These are phyloP conservation scores for Auricularia cornea DNA, from an alignment of 768 basidiomycete species.

Conservation along the genomic window DNA sequence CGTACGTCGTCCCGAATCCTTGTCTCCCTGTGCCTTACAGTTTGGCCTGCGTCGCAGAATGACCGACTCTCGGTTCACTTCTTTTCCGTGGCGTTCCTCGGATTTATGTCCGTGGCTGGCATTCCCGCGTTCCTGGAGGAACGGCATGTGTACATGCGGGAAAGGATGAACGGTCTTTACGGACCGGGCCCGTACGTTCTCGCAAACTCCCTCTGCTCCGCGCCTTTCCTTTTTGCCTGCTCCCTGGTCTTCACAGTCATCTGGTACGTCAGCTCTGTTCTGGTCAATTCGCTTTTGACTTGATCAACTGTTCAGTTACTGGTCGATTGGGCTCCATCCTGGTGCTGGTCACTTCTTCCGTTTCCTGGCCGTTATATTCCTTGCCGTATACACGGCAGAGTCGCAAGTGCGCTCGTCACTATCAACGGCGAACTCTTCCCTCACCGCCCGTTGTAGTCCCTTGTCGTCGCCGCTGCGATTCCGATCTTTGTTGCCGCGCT, in stretches of 20 bases:
- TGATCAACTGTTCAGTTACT: constrained; percentile 14
- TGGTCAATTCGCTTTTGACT: constrained; percentile 12
- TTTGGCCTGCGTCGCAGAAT: constrained; percentile 13
- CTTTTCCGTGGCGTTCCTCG: constrained; percentile 48
- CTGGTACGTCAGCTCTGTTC: constrained; percentile 28
- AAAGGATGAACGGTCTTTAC: constrained; percentile 51
- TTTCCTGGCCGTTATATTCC: constrained; percentile 45
- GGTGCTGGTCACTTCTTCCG: constrained; percentile 44
- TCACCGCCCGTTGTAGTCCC: constrained; percentile 8
- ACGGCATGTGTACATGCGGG: constrained; percentile 47
- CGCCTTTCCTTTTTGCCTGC: constrained; percentile 48
- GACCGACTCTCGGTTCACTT: constrained; percentile 47
- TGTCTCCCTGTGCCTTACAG: neutral
- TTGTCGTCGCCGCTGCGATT: constrained; percentile 40
- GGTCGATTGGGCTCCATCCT: constrained; percentile 36
- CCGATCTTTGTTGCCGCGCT: constrained; percentile 56
- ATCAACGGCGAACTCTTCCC: neutral
- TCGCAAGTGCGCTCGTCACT: constrained; percentile 28
- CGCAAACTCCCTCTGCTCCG: constrained; percentile 43
- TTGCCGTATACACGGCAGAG: constrained; percentile 46
- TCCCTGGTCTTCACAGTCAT: constrained; percentile 40
- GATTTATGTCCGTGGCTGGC: constrained; percentile 34
- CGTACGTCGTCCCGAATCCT: constrained; percentile 29
- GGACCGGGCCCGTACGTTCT: constrained; percentile 44
- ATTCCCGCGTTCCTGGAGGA: constrained; percentile 55